Percentiles rank a stretch among this genome's conserved stretches.
Evolutionary conservation across 805 yeast species (phyloP).

Genomic region (Schwanniomyces occidentalis): DNA sequence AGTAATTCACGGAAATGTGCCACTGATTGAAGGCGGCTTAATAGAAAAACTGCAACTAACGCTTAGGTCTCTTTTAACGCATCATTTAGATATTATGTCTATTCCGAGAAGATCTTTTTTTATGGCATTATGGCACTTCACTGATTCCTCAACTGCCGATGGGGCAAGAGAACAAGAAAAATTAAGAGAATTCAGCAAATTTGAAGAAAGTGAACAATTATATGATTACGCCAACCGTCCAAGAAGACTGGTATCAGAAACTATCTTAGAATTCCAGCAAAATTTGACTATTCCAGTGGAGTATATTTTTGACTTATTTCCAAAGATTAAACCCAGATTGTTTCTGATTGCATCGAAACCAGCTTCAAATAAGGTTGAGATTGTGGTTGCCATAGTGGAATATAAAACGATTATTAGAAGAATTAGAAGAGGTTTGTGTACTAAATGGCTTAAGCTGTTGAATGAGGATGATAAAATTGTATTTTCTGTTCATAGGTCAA

Average conservation of each 20-base stretch:
- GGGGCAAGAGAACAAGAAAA: slow-evolving; percentile 77
- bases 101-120: slow-evolving; percentile 87
- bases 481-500: slow-evolving; percentile 51
- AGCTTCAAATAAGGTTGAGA: slow-evolving; percentile 46
- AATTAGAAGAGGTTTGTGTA: slow-evolving; percentile 77
- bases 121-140: slow-evolving; percentile 68
- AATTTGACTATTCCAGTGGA: slow-evolving; percentile 70
- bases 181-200: slow-evolving; percentile 67
- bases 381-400: slow-evolving; percentile 82
- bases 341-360: slow-evolving; percentile 81
- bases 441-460: slow-evolving; percentile 66
- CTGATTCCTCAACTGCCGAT: slow-evolving; percentile 43
- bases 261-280: slow-evolving; percentile 76
- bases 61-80: slow-evolving; percentile 65
- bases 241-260: slow-evolving; percentile 82
- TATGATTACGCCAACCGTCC: slow-evolving; percentile 94
- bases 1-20: slow-evolving; percentile 35
- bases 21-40: slow-evolving; percentile 57
- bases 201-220: slow-evolving; percentile 76
- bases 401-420: slow-evolving; percentile 80
- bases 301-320: slow-evolving; percentile 75
- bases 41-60: slow-evolving; percentile 55
- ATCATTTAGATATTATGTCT: slow-evolving; percentile 79
- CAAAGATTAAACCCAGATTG: slow-evolving; percentile 74
- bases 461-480: slow-evolving; percentile 48